These are phyloP conservation scores for Echinosophora koreensis DNA, from an alignment of 306 rosid genomes.

Conservation along the genomic window DNA sequence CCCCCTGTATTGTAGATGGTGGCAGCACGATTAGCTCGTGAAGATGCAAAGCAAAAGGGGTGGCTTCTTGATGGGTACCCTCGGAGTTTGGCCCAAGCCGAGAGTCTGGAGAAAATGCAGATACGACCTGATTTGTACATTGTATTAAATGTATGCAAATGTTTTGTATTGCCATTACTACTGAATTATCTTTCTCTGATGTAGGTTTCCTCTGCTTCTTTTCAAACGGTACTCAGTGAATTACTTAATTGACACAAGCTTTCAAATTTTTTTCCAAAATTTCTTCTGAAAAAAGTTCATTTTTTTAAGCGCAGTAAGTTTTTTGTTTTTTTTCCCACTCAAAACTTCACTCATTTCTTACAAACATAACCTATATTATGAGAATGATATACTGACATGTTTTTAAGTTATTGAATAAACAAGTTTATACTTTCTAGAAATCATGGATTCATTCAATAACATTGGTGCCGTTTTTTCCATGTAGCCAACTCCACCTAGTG, in stretches of 20 bases:
- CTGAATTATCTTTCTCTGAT: conserved; percentile 16
- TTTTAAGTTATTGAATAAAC: neutral
- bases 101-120: conserved; percentile 75
- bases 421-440: neutral
- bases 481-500: neutral
- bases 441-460: neutral
- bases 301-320: conserved; percentile 12
- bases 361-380: conserved; percentile 17
- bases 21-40: conserved; percentile 67
- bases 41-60: conserved; percentile 79
- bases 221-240: neutral
- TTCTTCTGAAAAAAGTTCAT: conserved; percentile 1
- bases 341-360: conserved; percentile 24
- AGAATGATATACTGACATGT: neutral
- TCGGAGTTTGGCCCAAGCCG: conserved; percentile 77
- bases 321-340: neutral
- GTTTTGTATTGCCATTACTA: conserved; percentile 21
- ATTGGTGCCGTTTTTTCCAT: neutral
- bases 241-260: neutral
- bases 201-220: conserved; percentile 37
- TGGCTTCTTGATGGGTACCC: conserved; percentile 99
- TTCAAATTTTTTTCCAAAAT: neutral
- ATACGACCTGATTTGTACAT: conserved; percentile 84
- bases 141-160: conserved; percentile 75
- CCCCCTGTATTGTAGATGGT: conserved; percentile 68